Percentiles rank a stretch among this genome's conserved stretches.
Evolutionary conservation across 257 asterid genomes (phyloP).

Genomic region (Primulina tabacum): DNA sequence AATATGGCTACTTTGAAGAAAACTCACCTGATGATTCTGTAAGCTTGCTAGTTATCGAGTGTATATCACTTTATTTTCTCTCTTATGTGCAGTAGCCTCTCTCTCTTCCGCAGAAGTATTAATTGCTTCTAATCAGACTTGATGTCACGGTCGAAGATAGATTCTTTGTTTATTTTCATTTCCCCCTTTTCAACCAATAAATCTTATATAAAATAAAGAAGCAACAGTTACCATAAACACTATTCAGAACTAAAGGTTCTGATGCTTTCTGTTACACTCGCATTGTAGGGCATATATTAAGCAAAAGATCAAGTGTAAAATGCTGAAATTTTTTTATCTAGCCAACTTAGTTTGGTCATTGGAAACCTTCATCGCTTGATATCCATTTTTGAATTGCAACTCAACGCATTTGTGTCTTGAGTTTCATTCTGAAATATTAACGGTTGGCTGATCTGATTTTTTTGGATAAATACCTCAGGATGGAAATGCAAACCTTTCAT

Average conservation of each 20-base stretch:
- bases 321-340: background rate
- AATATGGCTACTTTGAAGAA: slow-evolving; percentile 43
- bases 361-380: background rate
- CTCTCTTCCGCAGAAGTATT: slow-evolving; percentile 19
- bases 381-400: background rate
- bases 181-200: slow-evolving; percentile 7
- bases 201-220: slow-evolving; percentile 2
- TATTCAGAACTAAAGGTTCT: slow-evolving; percentile 10
- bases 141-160: slow-evolving; percentile 9
- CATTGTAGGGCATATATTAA: background rate
- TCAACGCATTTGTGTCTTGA: background rate
- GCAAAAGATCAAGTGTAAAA: background rate
- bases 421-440: background rate
- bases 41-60: slow-evolving; percentile 34
- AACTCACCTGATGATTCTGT: slow-evolving; percentile 45
- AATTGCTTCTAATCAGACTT: slow-evolving; percentile 11
- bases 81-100: slow-evolving; percentile 1
- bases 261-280: background rate
- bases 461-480: slow-evolving; percentile 1
- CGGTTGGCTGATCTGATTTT: slow-evolving; percentile 13
- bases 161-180: slow-evolving; percentile 15
- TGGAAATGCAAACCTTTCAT: slow-evolving; percentile 7
- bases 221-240: background rate
- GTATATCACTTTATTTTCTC: slow-evolving; percentile 13
- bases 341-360: background rate